These are phyloP conservation scores for Periconia macrospinosa DNA, from an alignment of 2,329 filamentous ascomycete species.

Conservation along the genomic window DNA sequence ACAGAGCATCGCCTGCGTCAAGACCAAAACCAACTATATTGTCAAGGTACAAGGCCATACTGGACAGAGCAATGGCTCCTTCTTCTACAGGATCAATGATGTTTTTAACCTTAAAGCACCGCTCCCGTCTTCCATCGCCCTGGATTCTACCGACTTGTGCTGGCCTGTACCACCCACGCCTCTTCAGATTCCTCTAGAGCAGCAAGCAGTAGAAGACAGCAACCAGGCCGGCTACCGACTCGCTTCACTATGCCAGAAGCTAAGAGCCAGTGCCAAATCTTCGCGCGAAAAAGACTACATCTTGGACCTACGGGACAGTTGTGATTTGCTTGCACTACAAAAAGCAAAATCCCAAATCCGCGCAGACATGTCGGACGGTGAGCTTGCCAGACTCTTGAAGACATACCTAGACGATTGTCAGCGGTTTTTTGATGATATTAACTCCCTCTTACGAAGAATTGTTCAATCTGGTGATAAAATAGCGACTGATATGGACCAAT, in stretches of 20 bases:
- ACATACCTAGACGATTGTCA: conserved; percentile 17
- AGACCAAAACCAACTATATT: no score
- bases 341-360: neutral
- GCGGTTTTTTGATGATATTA: conserved; percentile 10
- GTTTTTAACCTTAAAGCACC: conserved; percentile 8
- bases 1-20: no score
- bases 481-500: conserved; percentile 3
- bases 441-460: conserved; percentile 1
- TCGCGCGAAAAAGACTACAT: conserved; percentile 24
- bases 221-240: conserved; percentile 6
- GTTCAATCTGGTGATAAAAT: conserved; percentile 1
- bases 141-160: neutral
- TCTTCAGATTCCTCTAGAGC: conserved; percentile 1
- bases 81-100: neutral
- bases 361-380: neutral
- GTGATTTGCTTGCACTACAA: conserved; percentile 13
- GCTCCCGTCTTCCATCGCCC: neutral
- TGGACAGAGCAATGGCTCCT: neutral
- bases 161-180: conserved; percentile 1
- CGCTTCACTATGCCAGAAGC: conserved; percentile 11
- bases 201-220: neutral
- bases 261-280: conserved; percentile 8
- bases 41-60: conserved; percentile 2
- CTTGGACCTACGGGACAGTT: conserved; percentile 18
- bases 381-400: conserved; percentile 1